Base-by-base conservation (phyloP, 1,284 basidiomycete genomes). In the Cryptococcus sp. region DNA sequence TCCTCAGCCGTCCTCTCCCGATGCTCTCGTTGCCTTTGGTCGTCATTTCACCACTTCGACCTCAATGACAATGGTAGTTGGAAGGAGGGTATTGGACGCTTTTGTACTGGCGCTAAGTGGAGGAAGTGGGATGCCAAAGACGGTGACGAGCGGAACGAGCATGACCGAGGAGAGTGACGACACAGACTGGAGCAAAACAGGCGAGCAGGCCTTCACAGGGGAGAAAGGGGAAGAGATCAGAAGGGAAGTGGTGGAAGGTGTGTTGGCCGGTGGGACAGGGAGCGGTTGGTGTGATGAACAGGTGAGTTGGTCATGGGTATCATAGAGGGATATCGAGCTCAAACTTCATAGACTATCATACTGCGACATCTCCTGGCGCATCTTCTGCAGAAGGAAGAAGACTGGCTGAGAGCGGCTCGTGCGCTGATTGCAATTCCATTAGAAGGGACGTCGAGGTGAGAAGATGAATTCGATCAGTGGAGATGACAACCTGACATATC, bases 351-450 rank as follows among this genome's bases (percentile, higher is more conserved):
- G 91, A 86, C 89, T 5, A 91, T 90, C 57, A 81, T 83, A 4
- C 76, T 98, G 56, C 82, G 92, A 50, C 88, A 90, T 66, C 86
- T 93, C 67, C 84, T 96, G 35, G 90, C 94, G 2, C 85, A 90
- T 71, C 79, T 96, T 23, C 80, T 95, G n/a, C 91, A 96, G 73
- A 74, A 80, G 3, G 89, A 93, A 56, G 92, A 98, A 72, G 90
- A 92, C 70, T 98, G 92, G 89, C 85, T 84, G 57, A 89, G 86
- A 49, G 92, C 96, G 13, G 96, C 96, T 1, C 84, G 85, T 45
- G 87, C 94, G 8, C 82, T 98, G 36, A 93, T 90, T 82, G 86
- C 86, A 41, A 91, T 97, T 46, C 89, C 90, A 1, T 80, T 96
- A 38, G 93, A 98, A 67, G 87, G 89, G n/a, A 85, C 86, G n/a